Evolutionary conservation across 225 moss, liverwort and hornwort genomes (phyloP).

Genomic region (Physcomitrium patens): DNA sequence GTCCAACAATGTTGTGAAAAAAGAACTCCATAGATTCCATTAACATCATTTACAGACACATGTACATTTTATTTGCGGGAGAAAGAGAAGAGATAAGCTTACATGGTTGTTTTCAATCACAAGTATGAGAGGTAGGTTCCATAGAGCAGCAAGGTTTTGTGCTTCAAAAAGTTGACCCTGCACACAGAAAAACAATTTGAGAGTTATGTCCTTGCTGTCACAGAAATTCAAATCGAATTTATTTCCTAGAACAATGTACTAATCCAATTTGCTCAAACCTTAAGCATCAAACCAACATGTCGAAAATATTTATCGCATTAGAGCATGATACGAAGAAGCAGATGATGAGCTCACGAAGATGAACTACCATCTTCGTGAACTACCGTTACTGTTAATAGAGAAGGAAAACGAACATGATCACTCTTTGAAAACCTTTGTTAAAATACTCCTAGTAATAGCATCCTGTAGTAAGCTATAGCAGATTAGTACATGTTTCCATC

Average conservation of each 20-base stretch:
- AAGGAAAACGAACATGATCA: too few relatives aligned
- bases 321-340: too few relatives aligned
- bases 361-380: too few relatives aligned
- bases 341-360: too few relatives aligned
- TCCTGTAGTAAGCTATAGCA: not conserved
- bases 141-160: conserved; percentile 84
- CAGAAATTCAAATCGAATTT: not conserved
- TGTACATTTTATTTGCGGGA: not conserved
- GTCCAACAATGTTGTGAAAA: not conserved
- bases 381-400: too few relatives aligned
- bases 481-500: too few relatives aligned
- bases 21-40: not conserved
- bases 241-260: too few relatives aligned
- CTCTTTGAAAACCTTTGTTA: not conserved
- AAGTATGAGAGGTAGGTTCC: conserved; percentile 85
- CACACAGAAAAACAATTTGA: not conserved
- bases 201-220: not conserved
- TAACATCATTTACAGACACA: too few relatives aligned
- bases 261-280: too few relatives aligned
- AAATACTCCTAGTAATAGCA: not conserved
- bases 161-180: conserved; percentile 95
- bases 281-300: too few relatives aligned
- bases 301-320: too few relatives aligned
- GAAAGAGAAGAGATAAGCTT: conserved; percentile 22
- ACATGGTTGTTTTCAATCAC: conserved; percentile 98